These are phyloP conservation scores for Papilionanthe hybrid DNA, from an alignment of 116 monocot species.

Conservation along the genomic window DNA sequence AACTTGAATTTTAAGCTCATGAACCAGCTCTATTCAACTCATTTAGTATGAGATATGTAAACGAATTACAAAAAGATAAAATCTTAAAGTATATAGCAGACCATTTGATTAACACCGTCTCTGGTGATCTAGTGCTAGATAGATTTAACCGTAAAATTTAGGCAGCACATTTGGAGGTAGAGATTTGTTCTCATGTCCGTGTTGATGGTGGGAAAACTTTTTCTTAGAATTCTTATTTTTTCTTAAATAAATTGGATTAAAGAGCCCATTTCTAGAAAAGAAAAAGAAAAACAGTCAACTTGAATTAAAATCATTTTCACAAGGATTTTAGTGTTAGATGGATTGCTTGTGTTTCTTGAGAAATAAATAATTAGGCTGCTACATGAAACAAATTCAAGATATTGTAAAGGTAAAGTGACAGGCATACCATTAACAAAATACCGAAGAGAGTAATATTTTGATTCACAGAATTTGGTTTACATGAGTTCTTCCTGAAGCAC, in stretches of 20 bases:
- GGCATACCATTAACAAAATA: conserved; percentile 41
- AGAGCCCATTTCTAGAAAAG: not conserved
- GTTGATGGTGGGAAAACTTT: not conserved
- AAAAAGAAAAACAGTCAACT: not conserved
- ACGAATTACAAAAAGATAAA: not conserved
- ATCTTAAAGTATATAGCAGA: not conserved
- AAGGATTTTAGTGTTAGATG: not conserved
- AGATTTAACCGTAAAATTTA: not conserved
- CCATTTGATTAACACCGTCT: not conserved
- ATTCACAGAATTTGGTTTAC: conserved; percentile 38
- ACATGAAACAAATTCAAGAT: not conserved
- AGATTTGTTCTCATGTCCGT: not conserved
- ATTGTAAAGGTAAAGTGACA: not conserved
- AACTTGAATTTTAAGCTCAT: not conserved
- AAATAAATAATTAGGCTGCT: not conserved
- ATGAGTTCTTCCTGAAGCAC: conserved; percentile 45
- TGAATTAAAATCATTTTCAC: not conserved
- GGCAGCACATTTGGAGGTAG: not conserved
- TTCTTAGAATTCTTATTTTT: not conserved
- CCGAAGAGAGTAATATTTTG: conserved; percentile 56
- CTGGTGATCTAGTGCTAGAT: not conserved
- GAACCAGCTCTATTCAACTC: not conserved
- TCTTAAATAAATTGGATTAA: not conserved
- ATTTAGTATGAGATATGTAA: not conserved
- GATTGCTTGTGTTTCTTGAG: not conserved